Percentiles rank a stretch among this genome's conserved stretches.
Conservation (phyloP, 306 rosid genomes). For the Medicago arabica region DNA sequence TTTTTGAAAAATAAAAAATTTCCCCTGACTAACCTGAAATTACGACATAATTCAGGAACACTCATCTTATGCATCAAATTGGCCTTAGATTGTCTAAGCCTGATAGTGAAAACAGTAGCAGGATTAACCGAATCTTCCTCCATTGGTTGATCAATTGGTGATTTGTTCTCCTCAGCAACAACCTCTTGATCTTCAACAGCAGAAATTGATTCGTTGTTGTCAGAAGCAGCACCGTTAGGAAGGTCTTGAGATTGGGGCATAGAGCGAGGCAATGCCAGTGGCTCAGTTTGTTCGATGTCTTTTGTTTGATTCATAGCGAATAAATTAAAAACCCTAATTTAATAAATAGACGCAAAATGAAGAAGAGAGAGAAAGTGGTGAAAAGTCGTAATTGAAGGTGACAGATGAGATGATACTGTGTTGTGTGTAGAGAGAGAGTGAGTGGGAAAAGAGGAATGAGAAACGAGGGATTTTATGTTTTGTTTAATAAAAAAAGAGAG, state of each 20-base stretch:
- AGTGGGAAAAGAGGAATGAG: conserved; percentile 43
- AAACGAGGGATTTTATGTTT: conserved; percentile 40
- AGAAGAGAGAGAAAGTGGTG: conserved; percentile 61
- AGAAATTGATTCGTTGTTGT: conserved; percentile 43
- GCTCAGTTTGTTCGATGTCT: conserved; percentile 69
- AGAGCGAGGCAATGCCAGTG: conserved; percentile 59
- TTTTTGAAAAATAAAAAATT: not conserved
- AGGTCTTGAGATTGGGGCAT: conserved; percentile 37
- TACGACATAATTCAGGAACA: conserved; percentile 97
- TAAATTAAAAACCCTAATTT: conserved; percentile 50
- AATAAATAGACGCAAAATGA: conserved; percentile 48
- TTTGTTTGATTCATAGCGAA: conserved; percentile 73
- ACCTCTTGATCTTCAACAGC: conserved; percentile 50
- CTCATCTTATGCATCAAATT: conserved; percentile 92
- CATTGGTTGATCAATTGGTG: conserved; percentile 56
- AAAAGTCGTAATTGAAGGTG: conserved; percentile 98
- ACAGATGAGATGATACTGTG: conserved; percentile 87
- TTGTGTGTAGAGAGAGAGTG: conserved; percentile 45
- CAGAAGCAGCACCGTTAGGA: conserved; percentile 42
- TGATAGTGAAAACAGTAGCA: conserved; percentile 81
- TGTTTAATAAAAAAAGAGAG: conserved; percentile 23
- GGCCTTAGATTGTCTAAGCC: conserved; percentile 78
- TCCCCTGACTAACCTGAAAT: conserved; percentile 65
- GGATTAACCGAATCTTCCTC: conserved; percentile 79
- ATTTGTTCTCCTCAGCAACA: conserved; percentile 43